Evolutionary conservation across 1,284 basidiomycete genomes (phyloP).

Genomic region (Trichosporon inkin): DNA sequence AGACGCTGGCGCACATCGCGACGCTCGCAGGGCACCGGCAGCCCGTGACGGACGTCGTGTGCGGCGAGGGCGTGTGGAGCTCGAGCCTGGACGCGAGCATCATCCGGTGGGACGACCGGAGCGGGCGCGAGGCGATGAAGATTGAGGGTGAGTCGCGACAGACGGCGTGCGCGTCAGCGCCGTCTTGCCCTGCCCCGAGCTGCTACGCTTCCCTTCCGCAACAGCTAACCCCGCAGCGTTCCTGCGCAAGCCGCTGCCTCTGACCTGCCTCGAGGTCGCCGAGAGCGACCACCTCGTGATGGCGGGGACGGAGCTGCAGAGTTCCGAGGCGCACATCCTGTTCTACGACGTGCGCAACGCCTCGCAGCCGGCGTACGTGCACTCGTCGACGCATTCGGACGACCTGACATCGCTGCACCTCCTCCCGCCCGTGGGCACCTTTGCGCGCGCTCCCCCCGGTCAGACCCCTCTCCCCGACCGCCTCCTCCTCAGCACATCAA

Average conservation of each 20-base stretch:
- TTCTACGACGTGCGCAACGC: conserved; percentile 51
- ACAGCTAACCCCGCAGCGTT: conserved; percentile 29
- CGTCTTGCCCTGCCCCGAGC: background rate
- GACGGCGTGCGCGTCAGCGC: conserved; percentile 42
- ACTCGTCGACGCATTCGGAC: conserved; percentile 54
- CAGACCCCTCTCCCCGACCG: conserved; percentile 27
- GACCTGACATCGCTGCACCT: conserved; percentile 53
- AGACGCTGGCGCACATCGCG: conserved; percentile 43
- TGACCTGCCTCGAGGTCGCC: conserved; percentile 42
- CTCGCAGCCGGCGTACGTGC: conserved; percentile 46
- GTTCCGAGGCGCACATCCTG: conserved; percentile 52
- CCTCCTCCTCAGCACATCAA: conserved; percentile 51
- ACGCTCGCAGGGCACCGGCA: conserved; percentile 35
- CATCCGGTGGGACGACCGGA: conserved; percentile 48
- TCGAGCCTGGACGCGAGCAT: conserved; percentile 43
- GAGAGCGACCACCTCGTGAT: conserved; percentile 49
- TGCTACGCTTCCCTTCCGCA: background rate
- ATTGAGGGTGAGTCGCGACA: conserved; percentile 42
- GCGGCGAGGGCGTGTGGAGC: conserved; percentile 41
- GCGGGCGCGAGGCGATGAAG: conserved; percentile 29
- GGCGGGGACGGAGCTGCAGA: conserved; percentile 51
- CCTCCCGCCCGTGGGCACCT: conserved; percentile 44
- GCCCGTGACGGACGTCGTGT: conserved; percentile 33
- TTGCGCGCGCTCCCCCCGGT: conserved; percentile 21
- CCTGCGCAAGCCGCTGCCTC: conserved; percentile 44